phyloP scores from a whole-genome alignment of 805 yeast genomes.

The Sugiyamaella americana region DNA sequence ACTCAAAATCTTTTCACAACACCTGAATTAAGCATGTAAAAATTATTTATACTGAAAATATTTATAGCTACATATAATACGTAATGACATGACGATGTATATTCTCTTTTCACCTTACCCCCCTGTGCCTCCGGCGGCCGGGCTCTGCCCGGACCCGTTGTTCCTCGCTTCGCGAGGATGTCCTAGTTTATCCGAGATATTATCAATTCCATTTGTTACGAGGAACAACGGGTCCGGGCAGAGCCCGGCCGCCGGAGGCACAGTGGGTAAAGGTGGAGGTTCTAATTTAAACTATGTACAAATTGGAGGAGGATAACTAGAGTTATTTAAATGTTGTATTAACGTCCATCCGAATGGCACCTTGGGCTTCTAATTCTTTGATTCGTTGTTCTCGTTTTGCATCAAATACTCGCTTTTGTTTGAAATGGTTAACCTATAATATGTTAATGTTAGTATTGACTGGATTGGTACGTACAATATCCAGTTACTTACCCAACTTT shows the following conservation, averaged over 20 bases:
- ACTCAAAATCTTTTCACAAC: neutral
- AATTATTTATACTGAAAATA: no score
- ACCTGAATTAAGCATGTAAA: neutral
- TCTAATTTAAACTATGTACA: no score
- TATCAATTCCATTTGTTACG: no score
- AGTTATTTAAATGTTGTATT: slow-evolving; percentile 16
- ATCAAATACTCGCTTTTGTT: slow-evolving; percentile 80
- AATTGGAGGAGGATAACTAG: neutral
- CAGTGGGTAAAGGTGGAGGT: neutral
- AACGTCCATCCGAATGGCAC: slow-evolving; percentile 36
- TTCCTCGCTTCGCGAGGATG: neutral
- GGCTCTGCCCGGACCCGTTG: neutral
- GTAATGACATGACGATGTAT: neutral
- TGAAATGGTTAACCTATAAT: slow-evolving; percentile 57
- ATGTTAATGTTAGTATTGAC: neutral
- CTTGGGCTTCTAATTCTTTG: slow-evolving; percentile 63
- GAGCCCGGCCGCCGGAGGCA: slow-evolving; percentile 1
- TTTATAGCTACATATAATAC: neutral
- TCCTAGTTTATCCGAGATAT: neutral
- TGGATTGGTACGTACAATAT: slow-evolving; percentile 1
- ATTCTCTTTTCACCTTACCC: neutral
- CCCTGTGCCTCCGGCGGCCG: neutral
- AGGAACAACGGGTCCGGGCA: neutral
- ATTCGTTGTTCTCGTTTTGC: slow-evolving; percentile 61
- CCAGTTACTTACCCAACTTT: slow-evolving; percentile 56